Base-by-base conservation (phyloP, 1,284 basidiomycete species). In the Tylopilus sp. region DNA sequence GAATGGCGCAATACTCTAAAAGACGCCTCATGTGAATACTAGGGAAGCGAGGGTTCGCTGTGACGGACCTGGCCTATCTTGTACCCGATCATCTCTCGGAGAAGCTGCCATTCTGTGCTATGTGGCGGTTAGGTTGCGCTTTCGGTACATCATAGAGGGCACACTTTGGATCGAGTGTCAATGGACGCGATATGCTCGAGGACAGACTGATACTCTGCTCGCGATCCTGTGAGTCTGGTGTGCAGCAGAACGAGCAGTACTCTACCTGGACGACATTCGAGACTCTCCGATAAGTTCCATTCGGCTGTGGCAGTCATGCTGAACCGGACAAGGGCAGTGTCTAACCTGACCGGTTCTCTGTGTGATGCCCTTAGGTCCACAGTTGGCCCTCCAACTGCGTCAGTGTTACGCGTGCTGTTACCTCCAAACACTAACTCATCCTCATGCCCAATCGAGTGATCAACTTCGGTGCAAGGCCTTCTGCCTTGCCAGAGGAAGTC, bases 401-500 rank as follows among this genome's bases (percentile, higher is more conserved):
- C n/a, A n/a, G n/a, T n/a, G n/a, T 50, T 28, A n/a, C 46, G 40
- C 36, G 36, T 36, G n/a, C n/a, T 8, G 18, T 21, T 33, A 40
- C 36, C 48, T 33, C 44, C 17, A 17, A 35, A 20, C 17, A 34
- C n/a, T 28, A n/a, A n/a, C 40, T 24, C 47, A 36, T 36, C 37
- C 28, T 43, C 45, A 65, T 65, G 63, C 53, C 63, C 36, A 51
- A 55, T 44, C 72, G 81, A 70, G 77, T 84, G 14, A 80, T 89
- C 68, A 96, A 97, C 76, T 91, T 97, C 67, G 90, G 91, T 39
- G 88, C 94, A 42, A 94, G 94, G 2, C 94, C 94, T 24, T 94
- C 91, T 28, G 87, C 90, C 0, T 76, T 97, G 31, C 94, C 94
- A 15, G 78, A 83, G 17, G 73, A 81, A 4, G 91, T 96, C 12